Evolutionary conservation across 352 stramenopile species (phyloP).

Genomic region (Phytophthora colocasiae): DNA sequence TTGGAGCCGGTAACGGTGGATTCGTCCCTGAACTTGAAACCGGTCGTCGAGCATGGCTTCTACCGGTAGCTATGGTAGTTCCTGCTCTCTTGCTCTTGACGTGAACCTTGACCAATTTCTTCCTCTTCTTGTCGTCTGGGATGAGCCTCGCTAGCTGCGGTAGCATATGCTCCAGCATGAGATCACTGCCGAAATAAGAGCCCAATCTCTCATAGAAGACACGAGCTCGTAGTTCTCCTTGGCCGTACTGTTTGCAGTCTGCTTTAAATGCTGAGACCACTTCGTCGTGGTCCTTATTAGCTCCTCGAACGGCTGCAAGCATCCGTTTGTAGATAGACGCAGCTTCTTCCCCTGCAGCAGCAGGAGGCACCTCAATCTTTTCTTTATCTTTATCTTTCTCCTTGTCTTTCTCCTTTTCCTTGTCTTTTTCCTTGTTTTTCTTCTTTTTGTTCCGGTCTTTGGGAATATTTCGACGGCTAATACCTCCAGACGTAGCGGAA

Average conservation of each 20-base stretch:
- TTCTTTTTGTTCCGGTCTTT: slow-evolving; percentile 36
- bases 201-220: slow-evolving; percentile 68
- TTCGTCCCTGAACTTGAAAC: slow-evolving; percentile 46
- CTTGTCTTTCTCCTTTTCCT: slow-evolving; percentile 16
- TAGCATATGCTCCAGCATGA: slow-evolving; percentile 87
- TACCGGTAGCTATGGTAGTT: slow-evolving; percentile 11
- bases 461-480: slow-evolving; percentile 25
- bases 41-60: slow-evolving; percentile 28
- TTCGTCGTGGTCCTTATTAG: slow-evolving; percentile 78
- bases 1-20: slow-evolving; percentile 18
- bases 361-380: slow-evolving; percentile 53
- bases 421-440: slow-evolving; percentile 27
- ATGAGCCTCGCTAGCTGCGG: slow-evolving; percentile 80
- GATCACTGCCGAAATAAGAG: slow-evolving; percentile 70
- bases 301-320: slow-evolving; percentile 75
- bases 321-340: slow-evolving; percentile 84
- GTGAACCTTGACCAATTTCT: slow-evolving; percentile 73
- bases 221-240: slow-evolving; percentile 63
- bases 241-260: slow-evolving; percentile 82
- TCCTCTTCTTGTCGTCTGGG: slow-evolving; percentile 77
- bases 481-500: slow-evolving; percentile 20
- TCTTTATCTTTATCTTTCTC: slow-evolving; percentile 27
- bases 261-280: slow-evolving; percentile 76
- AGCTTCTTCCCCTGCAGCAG: slow-evolving; percentile 74
- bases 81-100: slow-evolving; percentile 36